Evolutionary conservation across 495 filamentous ascomycete genomes (phyloP).

Genomic region (Pyrenula aspistea): DNA sequence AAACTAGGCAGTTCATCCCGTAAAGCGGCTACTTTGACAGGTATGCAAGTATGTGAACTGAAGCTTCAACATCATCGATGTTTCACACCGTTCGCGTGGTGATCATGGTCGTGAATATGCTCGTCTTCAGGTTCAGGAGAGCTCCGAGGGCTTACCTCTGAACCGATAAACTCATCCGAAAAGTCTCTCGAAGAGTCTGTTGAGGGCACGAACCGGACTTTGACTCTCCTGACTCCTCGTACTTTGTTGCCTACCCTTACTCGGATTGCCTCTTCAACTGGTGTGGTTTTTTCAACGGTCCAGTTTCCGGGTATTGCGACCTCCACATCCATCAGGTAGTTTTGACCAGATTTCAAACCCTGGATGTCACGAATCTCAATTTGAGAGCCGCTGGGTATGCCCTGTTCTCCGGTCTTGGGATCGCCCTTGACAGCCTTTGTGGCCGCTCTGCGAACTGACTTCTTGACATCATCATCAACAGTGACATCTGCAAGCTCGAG

Average conservation of each 20-base stretch:
- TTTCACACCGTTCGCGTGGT: conserved; percentile 19
- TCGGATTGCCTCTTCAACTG: conserved; percentile 61
- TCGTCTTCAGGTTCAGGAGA: conserved; percentile 57
- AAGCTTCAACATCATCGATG: no score
- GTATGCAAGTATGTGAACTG: no score
- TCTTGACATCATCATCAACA: conserved; percentile 71
- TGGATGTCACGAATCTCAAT: conserved; percentile 62
- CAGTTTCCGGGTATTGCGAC: conserved; percentile 61
- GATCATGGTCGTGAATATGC: conserved; percentile 24
- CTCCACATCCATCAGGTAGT: conserved; percentile 82
- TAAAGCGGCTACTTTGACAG: no score
- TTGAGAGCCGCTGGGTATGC: conserved; percentile 22
- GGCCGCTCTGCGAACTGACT: conserved; percentile 51
- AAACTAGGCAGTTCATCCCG: no score
- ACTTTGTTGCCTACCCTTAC: conserved; percentile 59
- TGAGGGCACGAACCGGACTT: conserved; percentile 68
- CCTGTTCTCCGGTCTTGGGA: conserved; percentile 4
- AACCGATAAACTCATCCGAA: conserved; percentile 68
- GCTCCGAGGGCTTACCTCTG: conserved; percentile 46
- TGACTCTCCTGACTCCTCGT: conserved; percentile 67
- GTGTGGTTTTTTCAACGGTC: conserved; percentile 55
- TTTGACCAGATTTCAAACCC: conserved; percentile 89
- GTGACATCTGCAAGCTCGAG: conserved; percentile 83
- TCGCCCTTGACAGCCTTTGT: conserved; percentile 38
- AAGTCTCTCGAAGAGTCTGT: conserved; percentile 37